These are phyloP conservation scores for Cladosporium sp. DNA, from an alignment of 2,329 filamentous ascomycete species.

Conservation along the genomic window DNA sequence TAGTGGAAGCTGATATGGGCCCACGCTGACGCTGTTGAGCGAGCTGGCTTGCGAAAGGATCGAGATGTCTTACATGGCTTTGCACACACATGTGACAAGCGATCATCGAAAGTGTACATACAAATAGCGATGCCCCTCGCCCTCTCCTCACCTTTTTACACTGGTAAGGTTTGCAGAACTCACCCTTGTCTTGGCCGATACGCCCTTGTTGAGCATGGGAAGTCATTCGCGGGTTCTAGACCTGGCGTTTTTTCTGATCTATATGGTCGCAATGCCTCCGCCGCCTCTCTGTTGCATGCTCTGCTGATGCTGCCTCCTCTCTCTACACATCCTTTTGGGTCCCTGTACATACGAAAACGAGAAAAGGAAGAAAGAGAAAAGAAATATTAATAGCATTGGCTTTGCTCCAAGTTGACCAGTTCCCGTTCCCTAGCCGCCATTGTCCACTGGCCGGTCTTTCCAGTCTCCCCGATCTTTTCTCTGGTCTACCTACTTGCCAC, in stretches of 20 bases:
- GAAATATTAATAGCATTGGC: conserved; percentile 10
- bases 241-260: not conserved
- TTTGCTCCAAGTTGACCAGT: conserved; percentile 12
- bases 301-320: not conserved
- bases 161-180: not conserved
- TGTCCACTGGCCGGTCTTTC: not conserved
- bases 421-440: not conserved
- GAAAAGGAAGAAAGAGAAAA: not conserved
- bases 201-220: not conserved
- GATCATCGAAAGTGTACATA: not conserved
- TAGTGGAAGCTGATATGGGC: not conserved
- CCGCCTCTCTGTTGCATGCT: not conserved
- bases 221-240: not conserved
- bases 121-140: not conserved
- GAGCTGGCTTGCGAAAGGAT: not conserved
- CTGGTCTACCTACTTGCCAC: not conserved
- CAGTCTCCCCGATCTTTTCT: not conserved
- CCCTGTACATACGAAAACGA: conserved; percentile 4
- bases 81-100: not conserved
- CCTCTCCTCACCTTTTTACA: not conserved
- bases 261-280: not conserved
- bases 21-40: not conserved
- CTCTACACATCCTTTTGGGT: not conserved
- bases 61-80: not conserved
- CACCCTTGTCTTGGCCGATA: not conserved